A percentile compares a stretch with the other conserved stretches of the same genome.
phyloP scores from a whole-genome alignment of 495 filamentous ascomycete genomes.

The Aspergillus homomorphus region DNA sequence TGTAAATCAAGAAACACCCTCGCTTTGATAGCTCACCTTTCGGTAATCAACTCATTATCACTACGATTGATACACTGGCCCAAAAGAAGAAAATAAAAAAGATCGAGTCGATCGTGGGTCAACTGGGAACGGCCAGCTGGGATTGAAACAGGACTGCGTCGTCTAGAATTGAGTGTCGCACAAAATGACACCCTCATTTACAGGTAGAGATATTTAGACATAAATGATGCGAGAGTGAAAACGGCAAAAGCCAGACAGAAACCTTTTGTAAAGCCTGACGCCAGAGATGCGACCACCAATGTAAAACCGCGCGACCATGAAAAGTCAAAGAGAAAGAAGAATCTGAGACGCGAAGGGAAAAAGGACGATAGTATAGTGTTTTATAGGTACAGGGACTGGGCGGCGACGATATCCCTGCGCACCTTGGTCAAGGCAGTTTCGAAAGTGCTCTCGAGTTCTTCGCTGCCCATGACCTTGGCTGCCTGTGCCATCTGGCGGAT shows the following conservation, averaged over 20 bases:
- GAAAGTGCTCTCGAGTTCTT: slow-evolving; percentile 87
- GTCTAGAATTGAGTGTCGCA: not conserved
- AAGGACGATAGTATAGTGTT: not conserved
- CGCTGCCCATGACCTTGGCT: slow-evolving; percentile 94
- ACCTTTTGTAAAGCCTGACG: slow-evolving; percentile 21
- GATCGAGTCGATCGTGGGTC: not conserved
- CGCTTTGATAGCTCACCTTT: too few relatives aligned
- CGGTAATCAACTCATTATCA: too few relatives aligned
- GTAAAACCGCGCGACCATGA: not conserved
- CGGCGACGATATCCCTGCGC: slow-evolving; percentile 86
- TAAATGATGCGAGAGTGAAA: not conserved
- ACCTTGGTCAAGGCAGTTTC: slow-evolving; percentile 80
- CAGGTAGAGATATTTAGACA: not conserved
- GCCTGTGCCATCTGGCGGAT: slow-evolving; percentile 98
- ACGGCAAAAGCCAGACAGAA: slow-evolving; percentile 11
- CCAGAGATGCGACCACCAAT: slow-evolving; percentile 26
- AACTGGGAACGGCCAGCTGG: not conserved
- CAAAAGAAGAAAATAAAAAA: not conserved
- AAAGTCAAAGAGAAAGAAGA: not conserved
- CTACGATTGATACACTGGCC: not conserved
- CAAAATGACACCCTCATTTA: slow-evolving; percentile 7
- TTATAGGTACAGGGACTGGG: slow-evolving; percentile 84
- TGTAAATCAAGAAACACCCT: too few relatives aligned
- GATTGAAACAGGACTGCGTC: not conserved
- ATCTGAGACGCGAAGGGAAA: not conserved